These are phyloP conservation scores for Cladosporium sp. DNA, from an alignment of 2,329 filamentous ascomycete genomes.

Conservation along the genomic window DNA sequence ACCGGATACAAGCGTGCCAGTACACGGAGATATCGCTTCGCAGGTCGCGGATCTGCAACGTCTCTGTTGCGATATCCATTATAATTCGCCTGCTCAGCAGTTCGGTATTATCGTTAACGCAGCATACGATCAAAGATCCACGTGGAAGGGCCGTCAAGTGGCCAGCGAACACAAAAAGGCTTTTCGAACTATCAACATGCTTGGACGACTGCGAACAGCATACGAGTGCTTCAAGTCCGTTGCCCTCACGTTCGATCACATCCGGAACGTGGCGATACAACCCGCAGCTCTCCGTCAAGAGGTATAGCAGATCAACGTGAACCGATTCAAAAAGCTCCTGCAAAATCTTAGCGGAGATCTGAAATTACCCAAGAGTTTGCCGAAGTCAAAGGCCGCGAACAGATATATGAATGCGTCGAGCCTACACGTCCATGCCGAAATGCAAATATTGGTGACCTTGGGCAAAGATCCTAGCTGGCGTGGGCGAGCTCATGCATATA, in stretches of 20 bases:
- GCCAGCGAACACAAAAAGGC: not conserved
- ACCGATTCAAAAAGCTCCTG: too few species aligned
- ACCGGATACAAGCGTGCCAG: too few species aligned
- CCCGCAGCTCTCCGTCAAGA: too few species aligned
- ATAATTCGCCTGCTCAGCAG: not conserved
- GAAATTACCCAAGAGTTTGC: too few species aligned
- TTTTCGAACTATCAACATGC: not conserved
- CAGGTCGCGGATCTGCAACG: not conserved
- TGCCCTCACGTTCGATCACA: not conserved
- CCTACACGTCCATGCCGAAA: not conserved
- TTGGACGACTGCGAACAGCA: not conserved
- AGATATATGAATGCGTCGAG: not conserved
- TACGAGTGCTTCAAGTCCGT: not conserved
- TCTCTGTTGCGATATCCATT: not conserved
- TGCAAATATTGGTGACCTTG: not conserved
- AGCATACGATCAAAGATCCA: not conserved
- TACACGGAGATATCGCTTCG: too few species aligned
- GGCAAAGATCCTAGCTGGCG: not conserved
- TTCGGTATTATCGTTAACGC: not conserved
- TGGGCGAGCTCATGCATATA: not conserved
- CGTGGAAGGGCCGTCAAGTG: not conserved
- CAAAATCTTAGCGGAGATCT: too few species aligned
- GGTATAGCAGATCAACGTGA: too few species aligned
- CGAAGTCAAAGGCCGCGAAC: too few species aligned
- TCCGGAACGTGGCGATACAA: not conserved